A percentile compares a stretch with the other conserved stretches of the same genome.
Conservation (phyloP, 306 rosid species). For the Amphicarpaea edgeworthii region DNA sequence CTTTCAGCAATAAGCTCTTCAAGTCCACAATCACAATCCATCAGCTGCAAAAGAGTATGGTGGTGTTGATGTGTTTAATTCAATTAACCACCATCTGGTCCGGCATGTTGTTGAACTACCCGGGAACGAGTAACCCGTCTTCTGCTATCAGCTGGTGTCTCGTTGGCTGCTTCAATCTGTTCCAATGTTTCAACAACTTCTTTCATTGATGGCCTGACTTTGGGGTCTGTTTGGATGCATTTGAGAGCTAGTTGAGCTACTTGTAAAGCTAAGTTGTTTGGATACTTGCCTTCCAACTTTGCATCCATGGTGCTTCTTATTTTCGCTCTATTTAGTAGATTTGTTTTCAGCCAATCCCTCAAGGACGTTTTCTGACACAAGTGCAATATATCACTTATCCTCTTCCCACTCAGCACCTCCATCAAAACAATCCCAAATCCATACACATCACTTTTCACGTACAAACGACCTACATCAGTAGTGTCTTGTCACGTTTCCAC, state of each 20-base stretch:
- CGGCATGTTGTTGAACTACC: no score
- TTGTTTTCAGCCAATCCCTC: slow-evolving; percentile 75
- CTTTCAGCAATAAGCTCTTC: background rate
- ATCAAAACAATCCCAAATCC: slow-evolving; percentile 87
- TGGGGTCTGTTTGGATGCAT: slow-evolving; percentile 71
- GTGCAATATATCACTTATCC: slow-evolving; percentile 59
- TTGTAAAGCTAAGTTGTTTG: slow-evolving; percentile 68
- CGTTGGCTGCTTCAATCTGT: slow-evolving; percentile 63
- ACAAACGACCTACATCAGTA: slow-evolving; percentile 69
- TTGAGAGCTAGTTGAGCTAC: slow-evolving; percentile 74
- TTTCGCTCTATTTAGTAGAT: slow-evolving; percentile 65
- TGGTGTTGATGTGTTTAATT: no score
- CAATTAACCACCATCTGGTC: no score
- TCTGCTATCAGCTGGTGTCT: slow-evolving; percentile 54
- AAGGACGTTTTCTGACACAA: slow-evolving; percentile 48
- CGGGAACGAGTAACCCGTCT: no score
- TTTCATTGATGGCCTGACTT: slow-evolving; percentile 78
- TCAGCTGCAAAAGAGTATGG: no score
- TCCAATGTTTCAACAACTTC: slow-evolving; percentile 76
- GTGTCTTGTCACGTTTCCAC: background rate
- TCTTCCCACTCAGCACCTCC: slow-evolving; percentile 76
- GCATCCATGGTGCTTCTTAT: slow-evolving; percentile 74
- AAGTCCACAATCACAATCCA: no score
- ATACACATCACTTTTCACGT: slow-evolving; percentile 85
- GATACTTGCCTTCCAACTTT: slow-evolving; percentile 78